Base-by-base conservation (phyloP, 306 rosid species). In the Quercus mongolica region DNA sequence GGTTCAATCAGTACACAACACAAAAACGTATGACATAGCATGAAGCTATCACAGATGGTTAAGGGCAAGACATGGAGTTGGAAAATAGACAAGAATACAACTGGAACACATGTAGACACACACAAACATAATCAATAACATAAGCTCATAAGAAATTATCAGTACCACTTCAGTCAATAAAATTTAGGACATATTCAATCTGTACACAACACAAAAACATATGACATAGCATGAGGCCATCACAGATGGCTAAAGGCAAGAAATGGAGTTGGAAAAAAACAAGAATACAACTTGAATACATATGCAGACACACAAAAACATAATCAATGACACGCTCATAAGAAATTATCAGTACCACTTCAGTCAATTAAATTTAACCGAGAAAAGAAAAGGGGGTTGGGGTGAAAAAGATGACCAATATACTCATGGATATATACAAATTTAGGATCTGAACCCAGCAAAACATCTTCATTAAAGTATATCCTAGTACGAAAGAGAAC, bases 1-100 rank as follows among this genome's bases (percentile, higher is more conserved):
- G 30, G 73, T 71, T 81, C 73, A 78, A 78, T 89, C 70, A 91
- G 91, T 80, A 80, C 79, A 85, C 44, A 84, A 64, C 54, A 78
- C 68, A 78, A 80, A 81, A 79, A 73, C 79, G 67, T 35, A 67
- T 46, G 74, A 64, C 76, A 71, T 72, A 71, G 77, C 35, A 82
- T 46, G 63, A 74, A 71, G 54, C 71, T 74, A 77, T n/a, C 38
- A 78, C 44, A 71, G 73, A 73, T 19, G 83, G 73, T 72, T 56
- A 80, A 80, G 77, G 80, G 76, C 69, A 71, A 78, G 52, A 80
- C 38, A 79, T 76, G 71, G 55, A 86, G 70, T 55, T 31, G 12
- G 35, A 13, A 46, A 67, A 74, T 74, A 77, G 62, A 68, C 38
- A 7, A 69, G 21, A 35, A 15, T 4, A 35, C 38, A 41, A 20